Conservation (phyloP, 768 basidiomycete species). For the Dictyophora rubrovolvata region DNA sequence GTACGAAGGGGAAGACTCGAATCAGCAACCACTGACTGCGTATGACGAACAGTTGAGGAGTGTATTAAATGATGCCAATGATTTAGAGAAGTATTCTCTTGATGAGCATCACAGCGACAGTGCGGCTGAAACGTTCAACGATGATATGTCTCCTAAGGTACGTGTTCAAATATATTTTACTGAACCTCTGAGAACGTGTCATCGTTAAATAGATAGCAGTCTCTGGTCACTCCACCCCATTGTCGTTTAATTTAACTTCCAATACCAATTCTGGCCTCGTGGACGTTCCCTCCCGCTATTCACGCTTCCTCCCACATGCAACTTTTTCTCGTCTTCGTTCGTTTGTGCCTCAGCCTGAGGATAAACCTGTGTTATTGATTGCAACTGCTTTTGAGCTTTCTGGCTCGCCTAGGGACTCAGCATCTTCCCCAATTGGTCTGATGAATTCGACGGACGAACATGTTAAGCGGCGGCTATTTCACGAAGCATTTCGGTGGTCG, state of each 20-base stretch:
- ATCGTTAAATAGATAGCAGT: conserved; percentile 13
- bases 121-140: conserved; percentile 4
- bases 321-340: conserved; percentile 77
- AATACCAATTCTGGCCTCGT: neutral
- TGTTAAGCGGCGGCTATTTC: conserved; percentile 20
- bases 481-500: conserved; percentile 72
- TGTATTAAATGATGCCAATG: neutral
- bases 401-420: conserved; percentile 56
- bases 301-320: conserved; percentile 58
- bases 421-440: conserved; percentile 50
- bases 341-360: conserved; percentile 37
- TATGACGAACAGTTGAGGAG: neutral
- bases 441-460: conserved; percentile 21
- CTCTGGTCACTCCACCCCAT: conserved; percentile 1
- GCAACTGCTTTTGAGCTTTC: conserved; percentile 37
- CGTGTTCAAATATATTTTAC: neutral
- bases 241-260: conserved; percentile 2
- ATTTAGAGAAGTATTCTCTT: neutral
- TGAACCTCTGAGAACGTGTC: neutral
- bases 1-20: conserved; percentile 1
- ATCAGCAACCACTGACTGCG: neutral
- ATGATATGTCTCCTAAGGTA: conserved; percentile 6
- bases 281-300: conserved; percentile 26
- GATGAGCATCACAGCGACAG: conserved; percentile 4
- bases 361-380: conserved; percentile 27